Evolutionary conservation across 805 yeast species (phyloP).

Genomic region (Ogataea zsoltii): DNA sequence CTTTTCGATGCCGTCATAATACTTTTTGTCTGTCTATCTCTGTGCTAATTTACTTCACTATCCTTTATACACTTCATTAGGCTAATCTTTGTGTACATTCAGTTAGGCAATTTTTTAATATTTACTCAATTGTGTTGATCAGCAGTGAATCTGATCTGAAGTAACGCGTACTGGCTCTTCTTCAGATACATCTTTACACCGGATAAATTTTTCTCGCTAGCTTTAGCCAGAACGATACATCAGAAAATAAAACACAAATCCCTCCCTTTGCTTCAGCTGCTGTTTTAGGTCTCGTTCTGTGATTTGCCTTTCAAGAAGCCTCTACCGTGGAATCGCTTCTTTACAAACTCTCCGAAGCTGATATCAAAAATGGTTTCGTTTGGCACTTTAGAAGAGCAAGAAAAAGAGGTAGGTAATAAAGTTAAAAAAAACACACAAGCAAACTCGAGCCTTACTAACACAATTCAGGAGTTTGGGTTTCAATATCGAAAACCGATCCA

Average conservation of each 20-base stretch:
- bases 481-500: conserved; percentile 29
- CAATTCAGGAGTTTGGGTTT: conserved; percentile 31
- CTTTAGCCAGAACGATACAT: too few relatives aligned
- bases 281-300: too few relatives aligned
- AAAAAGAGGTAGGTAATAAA: conserved; percentile 30
- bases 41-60: conserved; percentile 5
- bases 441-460: conserved; percentile 7
- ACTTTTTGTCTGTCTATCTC: conserved; percentile 3
- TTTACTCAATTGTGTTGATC: too few relatives aligned
- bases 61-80: not conserved
- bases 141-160: too few relatives aligned
- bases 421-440: not conserved
- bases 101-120: too few relatives aligned
- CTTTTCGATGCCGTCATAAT: not conserved
- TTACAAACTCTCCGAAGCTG: not conserved
- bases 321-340: not conserved
- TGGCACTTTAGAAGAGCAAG: conserved; percentile 16
- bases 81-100: too few relatives aligned
- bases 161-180: too few relatives aligned
- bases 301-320: too few relatives aligned
- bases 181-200: too few relatives aligned
- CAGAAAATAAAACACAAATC: too few relatives aligned
- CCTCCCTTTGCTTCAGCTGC: too few relatives aligned
- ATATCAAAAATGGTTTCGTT: not conserved
- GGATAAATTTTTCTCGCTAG: too few relatives aligned